Base-by-base conservation (phyloP, 2,329 filamentous ascomycete species). In the Aspergillus oerlinghausenensis region DNA sequence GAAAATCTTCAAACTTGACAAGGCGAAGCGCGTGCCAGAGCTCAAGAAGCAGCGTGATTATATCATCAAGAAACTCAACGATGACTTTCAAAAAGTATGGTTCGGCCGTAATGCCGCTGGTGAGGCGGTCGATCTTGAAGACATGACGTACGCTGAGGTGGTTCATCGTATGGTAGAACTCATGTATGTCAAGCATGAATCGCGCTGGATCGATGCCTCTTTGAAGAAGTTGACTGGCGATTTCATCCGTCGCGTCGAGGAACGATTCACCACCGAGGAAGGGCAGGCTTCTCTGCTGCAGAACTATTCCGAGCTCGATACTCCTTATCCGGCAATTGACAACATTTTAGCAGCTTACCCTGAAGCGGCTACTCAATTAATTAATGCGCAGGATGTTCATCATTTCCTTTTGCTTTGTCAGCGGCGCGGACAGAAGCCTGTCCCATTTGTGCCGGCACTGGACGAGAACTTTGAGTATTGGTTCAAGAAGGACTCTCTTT, bases 401-500 rank as follows among this genome's bases (percentile, higher is more conserved):
- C 89, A 97, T 77, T 97, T 99, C 82, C 77, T 99, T 54, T 82
- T 96, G 35, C 86, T 99, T 47, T 97, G 92, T 82, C 88, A 94
- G 77, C 88, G 92, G 40, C 90, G 89, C 50, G 88, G 88, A 43
- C 94, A 99, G 80, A 99, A 99, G 83, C 94, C 94, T 2, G 90
- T 95, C 28, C 94, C 93, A 0, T 99, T 99, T 72, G 92, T 99
- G 29, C 94, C 94, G 4, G 82, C 89, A n/a, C 82, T 99, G 23
- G 94, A 99, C 67, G 92, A 96, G 61, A 96, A 93, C 72, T 99
- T 99, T 65, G 94, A 99, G 73, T 96, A 95, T 78, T 99, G 91
- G 81, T 99, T 99, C 88, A 99, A 99, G 86, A 99, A 99, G 81
- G 94, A 99, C 75, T 99, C 94, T 1, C 84, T 99, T 7, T 99